Evolutionary conservation across 495 filamentous ascomycete species (phyloP).

Genomic region (Neurospora sp.): DNA sequence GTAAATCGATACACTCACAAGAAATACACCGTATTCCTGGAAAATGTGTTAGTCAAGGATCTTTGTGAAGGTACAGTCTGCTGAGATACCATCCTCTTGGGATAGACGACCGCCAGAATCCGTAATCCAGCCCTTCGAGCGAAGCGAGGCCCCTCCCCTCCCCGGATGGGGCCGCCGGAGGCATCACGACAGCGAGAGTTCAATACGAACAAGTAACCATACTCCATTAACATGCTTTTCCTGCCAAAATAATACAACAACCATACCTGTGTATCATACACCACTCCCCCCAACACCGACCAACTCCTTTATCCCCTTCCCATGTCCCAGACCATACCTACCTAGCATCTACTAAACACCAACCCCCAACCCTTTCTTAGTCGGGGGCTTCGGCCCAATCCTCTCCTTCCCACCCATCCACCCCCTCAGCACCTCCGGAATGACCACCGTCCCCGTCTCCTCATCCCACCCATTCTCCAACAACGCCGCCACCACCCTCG

Average conservation of each 20-base stretch:
- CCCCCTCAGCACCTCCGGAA: constrained; percentile 66
- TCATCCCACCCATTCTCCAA: constrained; percentile 89
- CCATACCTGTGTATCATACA: neutral
- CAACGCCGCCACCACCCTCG: constrained; percentile 80
- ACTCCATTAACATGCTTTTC: neutral
- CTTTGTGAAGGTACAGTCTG: too few relatives aligned
- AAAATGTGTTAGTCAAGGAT: too few relatives aligned
- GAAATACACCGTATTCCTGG: too few relatives aligned
- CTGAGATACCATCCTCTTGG: too few relatives aligned
- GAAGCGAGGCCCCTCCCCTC: neutral
- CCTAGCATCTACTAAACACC: neutral
- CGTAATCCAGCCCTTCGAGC: neutral
- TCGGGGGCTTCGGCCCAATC: constrained; percentile 39
- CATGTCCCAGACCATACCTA: neutral
- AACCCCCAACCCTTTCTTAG: neutral
- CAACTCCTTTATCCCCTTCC: neutral
- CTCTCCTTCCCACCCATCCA: constrained; percentile 68
- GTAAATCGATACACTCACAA: too few relatives aligned
- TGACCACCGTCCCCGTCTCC: constrained; percentile 45
- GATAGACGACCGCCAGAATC: too few relatives aligned
- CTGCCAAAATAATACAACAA: neutral
- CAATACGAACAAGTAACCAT: neutral
- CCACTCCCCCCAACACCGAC: neutral
- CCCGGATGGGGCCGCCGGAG: neutral
- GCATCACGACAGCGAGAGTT: neutral